Conservation (phyloP, 805 yeast genomes). For the Kuraishia borneana region DNA sequence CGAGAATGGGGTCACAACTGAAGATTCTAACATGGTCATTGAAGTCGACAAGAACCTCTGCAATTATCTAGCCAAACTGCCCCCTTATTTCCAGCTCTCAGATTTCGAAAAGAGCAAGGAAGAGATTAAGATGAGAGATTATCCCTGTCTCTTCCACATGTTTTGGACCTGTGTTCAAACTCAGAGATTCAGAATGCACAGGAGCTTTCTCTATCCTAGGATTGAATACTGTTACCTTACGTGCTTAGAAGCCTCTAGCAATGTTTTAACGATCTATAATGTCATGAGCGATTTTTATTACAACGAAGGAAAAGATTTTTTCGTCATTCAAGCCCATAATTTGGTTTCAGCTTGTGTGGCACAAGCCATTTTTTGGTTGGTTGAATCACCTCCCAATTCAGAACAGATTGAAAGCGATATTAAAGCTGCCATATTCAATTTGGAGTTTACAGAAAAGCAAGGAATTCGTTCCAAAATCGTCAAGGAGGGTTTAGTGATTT, state of each 20-base stretch:
- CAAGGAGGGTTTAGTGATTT: conserved; percentile 1
- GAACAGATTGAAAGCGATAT: neutral
- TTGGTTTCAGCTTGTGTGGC: conserved; percentile 1
- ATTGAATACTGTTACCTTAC: neutral
- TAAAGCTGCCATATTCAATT: neutral
- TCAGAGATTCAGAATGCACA: conserved; percentile 7
- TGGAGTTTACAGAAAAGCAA: neutral
- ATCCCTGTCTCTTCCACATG: conserved; percentile 11
- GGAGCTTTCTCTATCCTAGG: conserved; percentile 1
- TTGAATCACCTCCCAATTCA: neutral
- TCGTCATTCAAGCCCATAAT: neutral
- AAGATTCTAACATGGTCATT: neutral
- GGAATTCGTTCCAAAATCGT: neutral
- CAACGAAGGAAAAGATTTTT: neutral
- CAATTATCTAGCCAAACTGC: conserved; percentile 5
- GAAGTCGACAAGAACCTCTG: conserved; percentile 4
- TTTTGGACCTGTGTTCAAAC: conserved; percentile 11
- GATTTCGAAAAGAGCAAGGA: neutral
- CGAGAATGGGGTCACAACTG: neutral
- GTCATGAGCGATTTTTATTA: neutral
- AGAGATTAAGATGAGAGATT: conserved; percentile 9
- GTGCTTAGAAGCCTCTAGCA: conserved; percentile 1
- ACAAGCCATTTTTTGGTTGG: neutral
- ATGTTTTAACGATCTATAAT: neutral
- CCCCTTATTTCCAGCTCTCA: conserved; percentile 7